These are phyloP conservation scores for Wickerhamiella domercqiae DNA, from an alignment of 805 yeast genomes.

Conservation along the genomic window DNA sequence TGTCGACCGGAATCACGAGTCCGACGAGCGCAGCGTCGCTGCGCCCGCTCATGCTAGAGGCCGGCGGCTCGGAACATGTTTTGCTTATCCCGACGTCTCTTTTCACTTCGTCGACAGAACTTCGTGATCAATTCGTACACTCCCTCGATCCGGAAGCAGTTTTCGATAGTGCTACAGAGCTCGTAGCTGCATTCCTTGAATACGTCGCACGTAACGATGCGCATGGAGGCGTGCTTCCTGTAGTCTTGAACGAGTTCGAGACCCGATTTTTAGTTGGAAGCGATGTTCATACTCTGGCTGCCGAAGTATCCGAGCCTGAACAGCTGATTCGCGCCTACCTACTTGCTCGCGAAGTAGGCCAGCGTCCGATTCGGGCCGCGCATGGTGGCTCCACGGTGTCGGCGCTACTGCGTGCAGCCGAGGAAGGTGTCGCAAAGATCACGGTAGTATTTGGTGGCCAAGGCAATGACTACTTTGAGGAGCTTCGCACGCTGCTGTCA, in stretches of 20 bases:
- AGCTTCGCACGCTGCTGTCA: conserved; percentile 69
- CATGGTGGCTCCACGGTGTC: conserved; percentile 23
- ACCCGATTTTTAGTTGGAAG: conserved; percentile 53
- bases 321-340: conserved; percentile 67
- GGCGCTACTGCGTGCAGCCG: conserved; percentile 51
- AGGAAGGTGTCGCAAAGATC: conserved; percentile 41
- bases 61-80: conserved; percentile 80
- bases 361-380: conserved; percentile 30
- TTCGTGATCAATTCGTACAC: conserved; percentile 61
- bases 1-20: too few relatives aligned
- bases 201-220: conserved; percentile 22
- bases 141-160: conserved; percentile 7
- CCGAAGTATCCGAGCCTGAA: conserved; percentile 58
- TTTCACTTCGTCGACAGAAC: conserved; percentile 68
- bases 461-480: conserved; percentile 98
- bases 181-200: conserved; percentile 72
- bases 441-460: conserved; percentile 96
- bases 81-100: conserved; percentile 71
- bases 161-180: conserved; percentile 48
- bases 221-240: conserved; percentile 45
- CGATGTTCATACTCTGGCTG: conserved; percentile 84
- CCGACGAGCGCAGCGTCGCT: conserved; percentile 34
- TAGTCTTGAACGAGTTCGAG: conserved; percentile 72
- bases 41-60: conserved; percentile 72
- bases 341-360: conserved; percentile 36